Base-by-base conservation (phyloP, 1,139 yeast genomes). In the Taphrina wiesneri region DNA sequence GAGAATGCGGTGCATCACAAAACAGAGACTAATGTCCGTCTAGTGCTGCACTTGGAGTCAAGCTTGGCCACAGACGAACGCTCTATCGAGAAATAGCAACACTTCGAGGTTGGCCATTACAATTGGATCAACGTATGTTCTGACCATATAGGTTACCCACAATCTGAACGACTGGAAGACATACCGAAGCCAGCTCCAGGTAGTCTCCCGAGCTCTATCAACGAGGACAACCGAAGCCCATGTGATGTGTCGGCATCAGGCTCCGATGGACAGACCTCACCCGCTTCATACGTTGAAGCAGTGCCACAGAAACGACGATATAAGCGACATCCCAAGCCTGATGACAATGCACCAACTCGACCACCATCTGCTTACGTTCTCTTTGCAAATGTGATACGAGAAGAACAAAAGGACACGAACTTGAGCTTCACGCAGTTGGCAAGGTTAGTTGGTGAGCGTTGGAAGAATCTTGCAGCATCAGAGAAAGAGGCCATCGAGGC, bases 311-410 rank as follows among this genome's bases (percentile, higher is more conserved):
- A 53, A 45, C 53, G 56, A 30, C 36, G 45, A n/a, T 36, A 59
- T 32, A 56, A 47, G 53, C 49, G 62, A 23, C 56, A 54, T 30
- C 59, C 63, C n/a, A 47, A 64, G 54, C 30, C 65, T 25, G 67
- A 64, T 51, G 56, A 47, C 36, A 57, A 64, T 30, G 67, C 67
- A 6, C 67, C 67, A 13, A 19, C 41, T 9, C 21, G 60, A 23
- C 67, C 67, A 4, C 51, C 60, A 9, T 57, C 64, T 23, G 67
- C 67, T 3, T 64, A 64, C 36, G 64, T 64, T 21, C 19, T 53
- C 23, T 64, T 64, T 26, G 67, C 67, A 15, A 64, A 64, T 30
- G 45, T 17, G 17, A 51, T 64, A 9, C 64, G 67, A 21, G 67
- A 57, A 13, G 65, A 64, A 19, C 47, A 53, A 15, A 49, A 51